These are phyloP conservation scores for Beauveria sp. DNA, from an alignment of 2,329 filamentous ascomycete genomes.

Conservation along the genomic window DNA sequence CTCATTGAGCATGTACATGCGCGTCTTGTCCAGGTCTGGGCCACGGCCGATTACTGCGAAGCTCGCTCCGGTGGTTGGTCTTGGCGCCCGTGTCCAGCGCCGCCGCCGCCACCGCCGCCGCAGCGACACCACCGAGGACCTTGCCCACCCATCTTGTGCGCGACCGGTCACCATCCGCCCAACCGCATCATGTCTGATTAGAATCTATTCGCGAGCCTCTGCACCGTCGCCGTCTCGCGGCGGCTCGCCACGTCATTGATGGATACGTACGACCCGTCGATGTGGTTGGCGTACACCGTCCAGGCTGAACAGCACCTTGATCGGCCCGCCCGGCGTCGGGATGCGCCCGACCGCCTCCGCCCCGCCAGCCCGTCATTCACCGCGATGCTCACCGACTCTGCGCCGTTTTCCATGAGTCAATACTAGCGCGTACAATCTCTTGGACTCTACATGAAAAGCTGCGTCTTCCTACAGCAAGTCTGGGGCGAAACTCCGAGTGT, in stretches of 20 bases:
- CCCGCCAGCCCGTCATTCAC: constrained; percentile 13
- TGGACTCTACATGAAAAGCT: too few species aligned
- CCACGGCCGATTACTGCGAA: constrained; percentile 14
- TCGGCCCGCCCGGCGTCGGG: constrained; percentile 12
- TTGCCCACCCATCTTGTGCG: constrained; percentile 14
- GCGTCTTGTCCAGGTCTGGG: constrained; percentile 13
- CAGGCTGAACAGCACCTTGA: constrained; percentile 15
- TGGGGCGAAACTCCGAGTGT: too few species aligned
- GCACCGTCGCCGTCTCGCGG: constrained; percentile 5
- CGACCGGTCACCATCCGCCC: constrained; percentile 8
- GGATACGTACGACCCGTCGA: constrained; percentile 12
- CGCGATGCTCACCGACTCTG: constrained; percentile 13
- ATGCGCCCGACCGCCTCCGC: constrained; percentile 8
- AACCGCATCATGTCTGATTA: constrained; percentile 15
- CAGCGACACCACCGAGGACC: constrained; percentile 10
- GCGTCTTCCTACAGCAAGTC: too few species aligned
- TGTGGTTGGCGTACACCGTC: constrained; percentile 15
- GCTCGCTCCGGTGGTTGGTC: constrained; percentile 12
- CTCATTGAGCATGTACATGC: constrained; percentile 8
- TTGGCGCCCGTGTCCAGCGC: constrained; percentile 12
- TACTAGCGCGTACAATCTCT: too few species aligned
- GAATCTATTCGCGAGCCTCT: constrained; percentile 9
- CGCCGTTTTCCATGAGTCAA: constrained; percentile 8
- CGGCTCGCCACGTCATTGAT: constrained; percentile 12
- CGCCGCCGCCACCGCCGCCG: not conserved